phyloP scores from a whole-genome alignment of 2,329 filamentous ascomycete species.

The Myriosclerotinia curreyana region DNA sequence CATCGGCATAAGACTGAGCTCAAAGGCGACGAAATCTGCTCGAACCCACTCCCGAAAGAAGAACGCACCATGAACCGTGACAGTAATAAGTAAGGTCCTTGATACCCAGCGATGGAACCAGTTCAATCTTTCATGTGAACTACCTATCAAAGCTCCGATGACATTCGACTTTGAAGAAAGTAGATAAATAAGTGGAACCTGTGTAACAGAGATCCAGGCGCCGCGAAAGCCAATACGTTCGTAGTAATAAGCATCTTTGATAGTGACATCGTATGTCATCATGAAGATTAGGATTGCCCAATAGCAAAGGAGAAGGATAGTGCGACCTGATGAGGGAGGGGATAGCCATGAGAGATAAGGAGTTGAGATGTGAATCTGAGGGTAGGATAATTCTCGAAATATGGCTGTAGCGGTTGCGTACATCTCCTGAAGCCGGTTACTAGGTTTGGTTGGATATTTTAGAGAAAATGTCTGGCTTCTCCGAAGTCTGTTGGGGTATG shows the following conservation, averaged over 20 bases:
- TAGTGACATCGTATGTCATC: slow-evolving; percentile 50
- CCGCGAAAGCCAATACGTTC: slow-evolving; percentile 66
- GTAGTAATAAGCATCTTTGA: slow-evolving; percentile 55
- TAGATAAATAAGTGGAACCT: slow-evolving; percentile 62
- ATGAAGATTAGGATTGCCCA: slow-evolving; percentile 59
- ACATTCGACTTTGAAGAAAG: slow-evolving; percentile 58
- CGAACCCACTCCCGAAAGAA: slow-evolving; percentile 64
- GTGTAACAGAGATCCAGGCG: slow-evolving; percentile 63
- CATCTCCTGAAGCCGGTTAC: slow-evolving; percentile 45
- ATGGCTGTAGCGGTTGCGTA: slow-evolving; percentile 61
- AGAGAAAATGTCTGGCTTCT: slow-evolving; percentile 41
- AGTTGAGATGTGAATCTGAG: slow-evolving; percentile 50
- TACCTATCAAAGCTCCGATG: slow-evolving; percentile 59
- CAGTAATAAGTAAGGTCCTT: slow-evolving; percentile 65
- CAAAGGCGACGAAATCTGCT: slow-evolving; percentile 55
- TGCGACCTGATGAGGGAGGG: slow-evolving; percentile 56
- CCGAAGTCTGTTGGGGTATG: slow-evolving; percentile 44
- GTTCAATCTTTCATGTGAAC: slow-evolving; percentile 66
- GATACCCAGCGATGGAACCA: slow-evolving; percentile 73
- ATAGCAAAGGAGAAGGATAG: slow-evolving; percentile 53
- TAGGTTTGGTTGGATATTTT: slow-evolving; percentile 52
- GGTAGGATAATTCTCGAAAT: slow-evolving; percentile 54
- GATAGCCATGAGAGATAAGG: slow-evolving; percentile 53
- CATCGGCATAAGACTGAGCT: slow-evolving; percentile 60
- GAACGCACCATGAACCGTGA: slow-evolving; percentile 66